phyloP scores from a whole-genome alignment of 2,329 filamentous ascomycete genomes.

The Pseudogymnoascus sp. region DNA sequence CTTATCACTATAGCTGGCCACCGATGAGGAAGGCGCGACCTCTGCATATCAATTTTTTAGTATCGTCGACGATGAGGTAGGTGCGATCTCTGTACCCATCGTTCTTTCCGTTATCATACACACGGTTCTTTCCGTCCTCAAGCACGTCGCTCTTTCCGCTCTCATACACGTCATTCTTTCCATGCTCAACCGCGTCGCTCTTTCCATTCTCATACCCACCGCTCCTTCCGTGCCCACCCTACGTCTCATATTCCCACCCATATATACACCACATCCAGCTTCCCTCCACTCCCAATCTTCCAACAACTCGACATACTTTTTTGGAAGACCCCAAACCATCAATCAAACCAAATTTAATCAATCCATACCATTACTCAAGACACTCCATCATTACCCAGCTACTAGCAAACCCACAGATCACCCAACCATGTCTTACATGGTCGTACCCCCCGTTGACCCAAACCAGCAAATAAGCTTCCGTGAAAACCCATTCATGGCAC shows the following conservation, averaged over 20 bases:
- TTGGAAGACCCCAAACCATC: not conserved
- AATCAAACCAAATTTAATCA: not conserved
- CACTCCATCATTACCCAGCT: not conserved
- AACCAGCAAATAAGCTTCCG: too few relatives aligned
- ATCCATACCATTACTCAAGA: not conserved
- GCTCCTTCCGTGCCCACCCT: not conserved
- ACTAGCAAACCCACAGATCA: not conserved
- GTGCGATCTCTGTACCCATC: not conserved
- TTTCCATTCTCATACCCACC: not conserved
- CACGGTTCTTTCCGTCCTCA: not conserved
- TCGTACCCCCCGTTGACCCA: too few relatives aligned
- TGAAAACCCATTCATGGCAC: too few relatives aligned
- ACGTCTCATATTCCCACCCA: not conserved
- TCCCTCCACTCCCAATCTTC: not conserved
- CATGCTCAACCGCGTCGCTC: too few relatives aligned
- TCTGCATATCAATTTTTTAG: not conserved
- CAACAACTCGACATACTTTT: not conserved
- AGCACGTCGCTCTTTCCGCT: not conserved
- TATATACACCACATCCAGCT: not conserved
- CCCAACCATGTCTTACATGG: not conserved
- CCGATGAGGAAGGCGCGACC: not conserved
- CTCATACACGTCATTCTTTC: not conserved
- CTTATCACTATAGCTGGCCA: not conserved
- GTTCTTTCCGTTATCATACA: not conserved
- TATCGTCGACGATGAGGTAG: not conserved